Percentiles rank a stretch among this genome's conserved stretches.
phyloP scores from a whole-genome alignment of 805 yeast genomes.

The Clavispora carvajalis region DNA sequence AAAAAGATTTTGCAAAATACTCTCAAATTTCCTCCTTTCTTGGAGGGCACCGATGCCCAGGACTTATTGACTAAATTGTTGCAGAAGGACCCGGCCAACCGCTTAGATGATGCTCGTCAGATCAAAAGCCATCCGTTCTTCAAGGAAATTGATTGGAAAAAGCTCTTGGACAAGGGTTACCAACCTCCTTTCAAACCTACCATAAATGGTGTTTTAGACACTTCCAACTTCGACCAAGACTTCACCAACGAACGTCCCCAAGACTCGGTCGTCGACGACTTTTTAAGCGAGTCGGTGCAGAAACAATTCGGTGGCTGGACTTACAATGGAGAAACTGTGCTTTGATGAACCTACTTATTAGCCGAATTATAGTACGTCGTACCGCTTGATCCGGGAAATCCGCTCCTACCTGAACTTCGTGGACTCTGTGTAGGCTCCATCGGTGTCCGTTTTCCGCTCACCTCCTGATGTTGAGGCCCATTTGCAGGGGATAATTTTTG shows the following conservation, averaged over 20 bases:
- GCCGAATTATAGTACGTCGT: conserved; percentile 34
- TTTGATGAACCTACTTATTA: conserved; percentile 11
- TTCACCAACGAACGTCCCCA: conserved; percentile 91
- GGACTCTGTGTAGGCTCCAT: conserved; percentile 19
- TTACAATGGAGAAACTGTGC: conserved; percentile 60
- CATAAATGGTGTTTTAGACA: conserved; percentile 79
- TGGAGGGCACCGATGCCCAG: conserved; percentile 76
- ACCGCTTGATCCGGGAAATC: conserved; percentile 35
- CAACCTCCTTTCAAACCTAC: conserved; percentile 95
- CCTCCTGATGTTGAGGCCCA: conserved; percentile 23
- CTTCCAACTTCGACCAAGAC: conserved; percentile 88
- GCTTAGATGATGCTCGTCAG: conserved; percentile 79
- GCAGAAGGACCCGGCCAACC: conserved; percentile 76
- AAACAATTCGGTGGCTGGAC: conserved; percentile 99
- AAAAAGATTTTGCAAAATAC: conserved; percentile 88
- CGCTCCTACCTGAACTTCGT: conserved; percentile 22
- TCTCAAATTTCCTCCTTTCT: conserved; percentile 78
- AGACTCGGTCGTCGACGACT: conserved; percentile 93
- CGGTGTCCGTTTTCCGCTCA: conserved; percentile 30
- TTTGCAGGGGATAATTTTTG: conserved; percentile 28
- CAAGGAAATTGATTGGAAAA: conserved; percentile 84
- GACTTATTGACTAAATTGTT: conserved; percentile 70
- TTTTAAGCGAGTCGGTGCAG: conserved; percentile 90
- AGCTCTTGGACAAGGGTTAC: conserved; percentile 77
- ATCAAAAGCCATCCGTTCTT: conserved; percentile 84